Base-by-base conservation (phyloP, 1,284 basidiomycete species). In the Ustilago tritici region DNA sequence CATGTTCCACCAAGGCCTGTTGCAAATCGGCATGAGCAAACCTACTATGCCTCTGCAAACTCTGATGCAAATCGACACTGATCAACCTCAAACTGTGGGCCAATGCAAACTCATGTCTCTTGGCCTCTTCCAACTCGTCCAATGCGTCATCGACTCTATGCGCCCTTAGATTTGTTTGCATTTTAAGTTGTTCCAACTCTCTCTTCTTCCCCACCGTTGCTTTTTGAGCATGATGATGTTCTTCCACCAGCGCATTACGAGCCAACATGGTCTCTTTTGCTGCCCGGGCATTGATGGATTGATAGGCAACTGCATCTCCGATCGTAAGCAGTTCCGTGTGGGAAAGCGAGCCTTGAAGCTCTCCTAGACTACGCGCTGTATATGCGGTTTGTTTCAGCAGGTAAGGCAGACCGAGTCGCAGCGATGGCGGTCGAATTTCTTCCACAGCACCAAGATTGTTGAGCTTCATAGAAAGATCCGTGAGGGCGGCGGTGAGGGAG, bases 181-280 rank as follows among this genome's bases (percentile, higher is more conserved):
- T 76, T 41, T 76, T 77, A 46, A 83, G 64, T 54, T 73, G 69
- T 23, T 84, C 82, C 0, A 77, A 76, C 12, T 84, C 81, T 2
- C 78, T 63, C 49, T 78, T 78, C 56, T 81, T 83, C 59, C 63
- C 67, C 15, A 79, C 65, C 4, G 77, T 69, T 1, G 70, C 73
- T 53, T 81, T 82, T 15, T 75, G 68, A 0, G 83, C 82, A 11
- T 78, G 68, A 56, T 79, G 69, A 35, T 82, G 79, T 50, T 85
- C 82, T 47, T 80, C 82, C 15, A 85, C 79, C n/a, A 85, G 61
- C 6, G 81, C 79, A 47, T 80, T 82, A 53, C 84, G 80, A 19
- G 79, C 76, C 12, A 84, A 73, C 65, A 85, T 76, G 36, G 78
- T 68, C 36, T 81, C 76, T 17, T 83, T 82, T 17, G 81, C 84